A percentile compares a stretch with the other conserved stretches of the same genome.
phyloP scores from a whole-genome alignment of 202 grass and related monocot genomes.

The Panicum virgatum region DNA sequence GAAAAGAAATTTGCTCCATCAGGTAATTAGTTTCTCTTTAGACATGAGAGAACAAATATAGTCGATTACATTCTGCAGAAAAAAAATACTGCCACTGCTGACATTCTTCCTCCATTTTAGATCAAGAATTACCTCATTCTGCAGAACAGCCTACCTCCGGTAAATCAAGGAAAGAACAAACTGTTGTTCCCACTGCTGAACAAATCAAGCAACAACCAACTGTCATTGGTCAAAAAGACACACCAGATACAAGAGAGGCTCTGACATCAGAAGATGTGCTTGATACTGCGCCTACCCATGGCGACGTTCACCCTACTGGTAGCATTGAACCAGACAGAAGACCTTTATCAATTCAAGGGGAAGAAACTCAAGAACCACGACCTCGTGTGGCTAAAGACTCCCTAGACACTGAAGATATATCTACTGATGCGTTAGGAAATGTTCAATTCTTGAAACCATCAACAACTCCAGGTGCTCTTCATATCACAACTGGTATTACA shows the following conservation, averaged over 20 bases:
- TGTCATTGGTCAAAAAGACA: conserved; percentile 5
- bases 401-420: conserved; percentile 2
- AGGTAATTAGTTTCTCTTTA: conserved; percentile 39
- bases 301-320: neutral
- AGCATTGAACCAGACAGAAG: neutral
- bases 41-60: neutral
- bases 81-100: conserved; percentile 1
- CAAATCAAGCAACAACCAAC: conserved; percentile 32
- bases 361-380: conserved; percentile 16
- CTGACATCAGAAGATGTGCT: neutral
- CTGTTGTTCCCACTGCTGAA: conserved; percentile 18
- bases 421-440: neutral
- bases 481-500: neutral
- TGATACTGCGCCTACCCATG: neutral
- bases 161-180: conserved; percentile 23
- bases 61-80: neutral
- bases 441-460: neutral
- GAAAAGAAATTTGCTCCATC: neutral
- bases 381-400: neutral
- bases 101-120: conserved; percentile 20
- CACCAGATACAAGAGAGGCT: neutral
- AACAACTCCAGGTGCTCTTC: conserved; percentile 1
- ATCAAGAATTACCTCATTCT: conserved; percentile 13
- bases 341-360: conserved; percentile 13
- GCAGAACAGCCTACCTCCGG: neutral